phyloP scores from a whole-genome alignment of 2,329 filamentous ascomycete species.

The Penicillium rolfsii region DNA sequence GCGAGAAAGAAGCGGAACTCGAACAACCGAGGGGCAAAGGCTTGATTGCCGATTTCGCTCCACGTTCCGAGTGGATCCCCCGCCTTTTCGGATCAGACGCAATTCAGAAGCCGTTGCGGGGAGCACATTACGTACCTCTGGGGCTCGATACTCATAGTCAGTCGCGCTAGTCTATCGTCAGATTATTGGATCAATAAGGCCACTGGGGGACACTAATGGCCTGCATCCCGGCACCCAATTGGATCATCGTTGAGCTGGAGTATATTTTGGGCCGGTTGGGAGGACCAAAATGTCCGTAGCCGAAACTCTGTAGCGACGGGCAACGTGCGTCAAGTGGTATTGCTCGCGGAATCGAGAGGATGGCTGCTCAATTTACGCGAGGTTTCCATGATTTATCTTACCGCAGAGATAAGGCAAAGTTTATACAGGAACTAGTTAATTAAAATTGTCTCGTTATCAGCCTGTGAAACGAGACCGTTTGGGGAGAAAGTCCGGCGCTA shows the following conservation, averaged over 20 bases:
- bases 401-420: not conserved
- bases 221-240: too few species aligned
- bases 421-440: not conserved
- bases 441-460: not conserved
- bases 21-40: not conserved
- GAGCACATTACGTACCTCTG: not conserved
- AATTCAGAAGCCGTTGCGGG: not conserved
- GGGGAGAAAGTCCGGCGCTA: not conserved
- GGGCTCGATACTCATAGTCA: not conserved
- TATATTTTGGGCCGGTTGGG: not conserved
- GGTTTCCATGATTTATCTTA: not conserved
- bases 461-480: not conserved
- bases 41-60: not conserved
- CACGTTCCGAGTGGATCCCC: slow-evolving; percentile 4
- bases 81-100: not conserved
- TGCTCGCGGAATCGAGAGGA: not conserved
- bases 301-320: not conserved
- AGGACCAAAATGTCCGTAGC: not conserved
- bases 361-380: not conserved
- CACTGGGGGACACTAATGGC: not conserved
- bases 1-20: not conserved
- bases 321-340: not conserved
- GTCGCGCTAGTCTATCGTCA: not conserved
- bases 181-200: not conserved
- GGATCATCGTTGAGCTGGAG: not conserved